These are phyloP conservation scores for Sistotremastrum niveocremeum DNA, from an alignment of 768 basidiomycete species.

Conservation along the genomic window DNA sequence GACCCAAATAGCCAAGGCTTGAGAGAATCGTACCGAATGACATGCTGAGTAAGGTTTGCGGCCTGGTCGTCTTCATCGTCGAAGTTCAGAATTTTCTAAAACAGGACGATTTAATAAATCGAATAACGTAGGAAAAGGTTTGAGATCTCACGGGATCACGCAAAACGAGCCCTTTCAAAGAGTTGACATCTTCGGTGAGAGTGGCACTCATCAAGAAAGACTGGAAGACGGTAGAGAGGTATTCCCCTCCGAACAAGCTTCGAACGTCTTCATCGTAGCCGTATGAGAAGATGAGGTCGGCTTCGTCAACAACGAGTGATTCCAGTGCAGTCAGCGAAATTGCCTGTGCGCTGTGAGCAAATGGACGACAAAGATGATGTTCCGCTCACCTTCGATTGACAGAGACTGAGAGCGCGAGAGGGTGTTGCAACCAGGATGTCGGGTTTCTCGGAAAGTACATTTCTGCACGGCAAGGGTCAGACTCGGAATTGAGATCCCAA, in stretches of 20 bases:
- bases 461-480: constrained; percentile 17
- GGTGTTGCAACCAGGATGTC: constrained; percentile 75
- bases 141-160: constrained; percentile 62
- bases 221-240: constrained; percentile 72
- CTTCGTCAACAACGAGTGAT: constrained; percentile 92
- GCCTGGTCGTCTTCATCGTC: constrained; percentile 82
- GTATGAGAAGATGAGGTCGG: constrained; percentile 92
- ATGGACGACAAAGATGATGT: neutral
- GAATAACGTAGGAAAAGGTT: neutral
- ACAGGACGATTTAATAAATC: neutral
- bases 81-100: constrained; percentile 68
- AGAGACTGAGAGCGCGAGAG: constrained; percentile 48
- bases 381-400: constrained; percentile 50
- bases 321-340: constrained; percentile 56
- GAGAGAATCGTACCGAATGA: constrained; percentile 41
- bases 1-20: too few relatives aligned
- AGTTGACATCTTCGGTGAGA: constrained; percentile 90
- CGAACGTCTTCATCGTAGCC: constrained; percentile 88
- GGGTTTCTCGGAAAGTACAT: constrained; percentile 52
- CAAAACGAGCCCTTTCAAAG: constrained; percentile 75
- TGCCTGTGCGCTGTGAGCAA: constrained; percentile 26
- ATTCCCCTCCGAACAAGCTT: constrained; percentile 49
- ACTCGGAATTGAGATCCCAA: neutral
- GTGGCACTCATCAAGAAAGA: constrained; percentile 97
- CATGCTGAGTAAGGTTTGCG: constrained; percentile 73